These are phyloP conservation scores for Ganoderma boninense DNA, from an alignment of 1,284 basidiomycete species.

Conservation along the genomic window DNA sequence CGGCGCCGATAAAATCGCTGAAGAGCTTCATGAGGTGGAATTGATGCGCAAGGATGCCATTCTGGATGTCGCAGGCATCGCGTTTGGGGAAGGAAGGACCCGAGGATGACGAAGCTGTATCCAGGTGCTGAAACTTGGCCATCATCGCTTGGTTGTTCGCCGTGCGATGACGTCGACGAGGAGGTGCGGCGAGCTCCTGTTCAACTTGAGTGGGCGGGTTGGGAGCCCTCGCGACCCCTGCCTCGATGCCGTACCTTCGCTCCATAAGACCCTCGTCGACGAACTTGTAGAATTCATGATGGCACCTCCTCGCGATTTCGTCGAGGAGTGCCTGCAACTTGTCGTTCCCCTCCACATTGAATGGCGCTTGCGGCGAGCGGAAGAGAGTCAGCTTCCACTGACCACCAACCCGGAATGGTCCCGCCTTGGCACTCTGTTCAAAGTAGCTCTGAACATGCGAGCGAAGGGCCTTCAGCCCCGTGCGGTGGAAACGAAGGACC, in stretches of 20 bases:
- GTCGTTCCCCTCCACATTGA: neutral
- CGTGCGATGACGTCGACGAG: too few species aligned
- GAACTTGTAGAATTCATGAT: neutral
- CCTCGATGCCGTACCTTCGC: neutral
- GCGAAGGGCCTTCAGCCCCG: neutral
- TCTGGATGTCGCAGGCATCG: neutral
- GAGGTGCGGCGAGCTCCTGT: too few species aligned
- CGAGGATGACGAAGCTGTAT: too few species aligned
- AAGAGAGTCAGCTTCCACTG: neutral
- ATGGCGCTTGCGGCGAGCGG: neutral
- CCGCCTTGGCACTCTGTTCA: neutral
- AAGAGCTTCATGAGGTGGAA: neutral
- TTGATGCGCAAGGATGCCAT: neutral
- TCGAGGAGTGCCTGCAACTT: neutral
- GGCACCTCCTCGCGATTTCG: neutral
- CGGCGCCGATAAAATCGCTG: neutral
- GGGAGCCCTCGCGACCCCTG: too few species aligned
- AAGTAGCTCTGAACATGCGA: neutral
- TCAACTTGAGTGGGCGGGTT: too few species aligned
- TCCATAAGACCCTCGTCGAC: neutral
- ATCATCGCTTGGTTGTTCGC: too few species aligned
- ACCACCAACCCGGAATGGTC: neutral
- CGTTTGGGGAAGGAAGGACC: too few species aligned
- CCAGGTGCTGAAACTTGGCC: too few species aligned
- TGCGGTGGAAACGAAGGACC: neutral